Evolutionary conservation across 805 yeast genomes (phyloP).

Genomic region (Yarrowia keelungensis): DNA sequence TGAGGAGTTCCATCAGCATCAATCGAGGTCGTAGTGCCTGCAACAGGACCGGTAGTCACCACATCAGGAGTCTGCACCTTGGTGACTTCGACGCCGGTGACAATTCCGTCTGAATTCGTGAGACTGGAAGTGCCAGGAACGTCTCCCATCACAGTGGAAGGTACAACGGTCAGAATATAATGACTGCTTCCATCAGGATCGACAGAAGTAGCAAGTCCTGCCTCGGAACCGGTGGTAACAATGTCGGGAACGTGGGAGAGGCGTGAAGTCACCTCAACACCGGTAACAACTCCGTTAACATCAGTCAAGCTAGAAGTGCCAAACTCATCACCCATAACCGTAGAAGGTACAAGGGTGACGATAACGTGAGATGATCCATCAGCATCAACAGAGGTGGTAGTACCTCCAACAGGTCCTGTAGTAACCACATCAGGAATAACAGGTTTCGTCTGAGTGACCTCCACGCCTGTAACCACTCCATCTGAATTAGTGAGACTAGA

Average conservation of each 20-base stretch:
- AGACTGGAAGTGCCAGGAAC: not conserved
- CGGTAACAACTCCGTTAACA: not conserved
- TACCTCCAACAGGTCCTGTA: not conserved
- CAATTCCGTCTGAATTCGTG: not conserved
- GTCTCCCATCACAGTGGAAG: not conserved
- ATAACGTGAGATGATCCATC: not conserved
- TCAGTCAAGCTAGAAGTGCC: not conserved
- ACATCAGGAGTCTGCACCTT: not conserved
- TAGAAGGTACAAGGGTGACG: not conserved
- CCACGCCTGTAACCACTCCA: too few relatives aligned
- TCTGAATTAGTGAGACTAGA: too few relatives aligned
- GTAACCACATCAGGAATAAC: not conserved
- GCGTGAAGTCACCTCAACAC: not conserved
- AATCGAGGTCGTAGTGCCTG: not conserved
- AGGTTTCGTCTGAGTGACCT: too few relatives aligned
- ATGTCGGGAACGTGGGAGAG: not conserved
- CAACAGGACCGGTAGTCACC: not conserved
- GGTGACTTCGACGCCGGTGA: not conserved
- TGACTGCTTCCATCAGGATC: not conserved
- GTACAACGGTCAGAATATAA: not conserved
- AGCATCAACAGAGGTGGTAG: not conserved
- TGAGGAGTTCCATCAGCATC: not conserved
- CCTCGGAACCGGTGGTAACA: not conserved
- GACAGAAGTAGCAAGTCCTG: not conserved
- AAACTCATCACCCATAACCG: not conserved